Evolutionary conservation across 2,329 filamentous ascomycete species (phyloP), one percentile per base, ranked within the genome.

Genomic region (Pseudogymnoascus verrucosus): DNA sequence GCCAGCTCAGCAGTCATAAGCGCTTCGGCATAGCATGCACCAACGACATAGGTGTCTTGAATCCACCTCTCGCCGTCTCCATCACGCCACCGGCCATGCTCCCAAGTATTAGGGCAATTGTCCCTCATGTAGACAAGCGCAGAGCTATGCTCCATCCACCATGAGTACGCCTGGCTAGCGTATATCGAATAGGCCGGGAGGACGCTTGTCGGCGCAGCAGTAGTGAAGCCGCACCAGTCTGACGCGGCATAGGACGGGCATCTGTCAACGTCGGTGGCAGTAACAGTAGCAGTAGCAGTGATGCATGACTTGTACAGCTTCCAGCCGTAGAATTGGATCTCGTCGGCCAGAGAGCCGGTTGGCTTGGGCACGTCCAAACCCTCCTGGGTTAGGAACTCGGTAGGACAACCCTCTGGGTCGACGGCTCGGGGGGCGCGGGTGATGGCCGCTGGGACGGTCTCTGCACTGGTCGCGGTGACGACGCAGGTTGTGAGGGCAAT

Each of bases 151-250:
- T 54, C 51, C 16, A 36, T 19, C 65, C 63, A 66, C n/a, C 37
- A 66, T 21, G 54, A 54, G 19, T 61, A 61, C 7, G 44, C 65
- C 3, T 42, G 61, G 51, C 63, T 63, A 7, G 26, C 61, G 51
- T 64, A 62, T 3, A 61, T 63, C 11, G 54, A 65, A 23, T 63
- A 66, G 34, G 16, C 65, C 19, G 36, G 37, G 40, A 42, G 51
- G 1, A 65, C 61, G 8, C 19, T 16, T 19, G 40, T 16, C 4
- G 65, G 61, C 44, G 54, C 65, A n/a, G 61, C 63, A 8, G 40
- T 61, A 19, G 42, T 34, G 61, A 66, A 66, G 51, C 39, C 44
- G 36, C 65, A 66, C 65, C 65, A 66, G 36, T 39, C 36, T 39
- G 36, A 14, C 36, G 5, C 14, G 36, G 12, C 36, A 39, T n/a